Evolutionary conservation across 2,329 filamentous ascomycete genomes (phyloP).

Genomic region (Paraphaeosphaeria sporulosa): DNA sequence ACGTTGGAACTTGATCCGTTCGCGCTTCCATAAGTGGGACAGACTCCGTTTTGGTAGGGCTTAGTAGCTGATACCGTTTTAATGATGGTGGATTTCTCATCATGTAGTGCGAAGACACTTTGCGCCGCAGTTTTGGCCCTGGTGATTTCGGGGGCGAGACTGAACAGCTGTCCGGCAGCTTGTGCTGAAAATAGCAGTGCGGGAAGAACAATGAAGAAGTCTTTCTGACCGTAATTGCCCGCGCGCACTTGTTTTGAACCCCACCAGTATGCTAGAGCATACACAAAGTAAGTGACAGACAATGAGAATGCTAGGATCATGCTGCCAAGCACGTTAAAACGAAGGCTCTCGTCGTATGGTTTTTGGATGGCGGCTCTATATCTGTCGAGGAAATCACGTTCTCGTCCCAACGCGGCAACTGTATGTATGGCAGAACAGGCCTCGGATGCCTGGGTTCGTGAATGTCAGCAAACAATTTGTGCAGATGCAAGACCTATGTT

Average conservation of each 20-base stretch:
- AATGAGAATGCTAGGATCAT: slow-evolving; percentile 54
- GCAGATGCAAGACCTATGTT: not conserved
- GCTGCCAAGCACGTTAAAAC: slow-evolving; percentile 52
- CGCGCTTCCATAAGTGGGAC: not conserved
- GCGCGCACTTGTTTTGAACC: slow-evolving; percentile 54
- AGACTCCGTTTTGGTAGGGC: slow-evolving; percentile 1
- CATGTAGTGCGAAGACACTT: slow-evolving; percentile 53
- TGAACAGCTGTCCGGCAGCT: slow-evolving; percentile 56
- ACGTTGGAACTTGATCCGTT: slow-evolving; percentile 10
- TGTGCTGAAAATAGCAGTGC: slow-evolving; percentile 58
- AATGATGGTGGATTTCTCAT: slow-evolving; percentile 51
- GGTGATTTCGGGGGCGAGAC: slow-evolving; percentile 55
- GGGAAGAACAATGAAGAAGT: slow-evolving; percentile 57
- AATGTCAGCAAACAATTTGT: not conserved
- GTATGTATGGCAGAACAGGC: slow-evolving; percentile 72
- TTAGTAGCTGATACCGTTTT: not conserved
- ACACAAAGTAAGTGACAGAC: slow-evolving; percentile 57
- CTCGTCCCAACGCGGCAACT: slow-evolving; percentile 54
- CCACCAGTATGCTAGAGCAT: slow-evolving; percentile 60
- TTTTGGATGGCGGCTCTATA: slow-evolving; percentile 50
- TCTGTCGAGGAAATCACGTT: slow-evolving; percentile 47
- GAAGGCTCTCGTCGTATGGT: slow-evolving; percentile 51
- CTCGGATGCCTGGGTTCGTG: slow-evolving; percentile 61
- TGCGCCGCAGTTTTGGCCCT: slow-evolving; percentile 55
- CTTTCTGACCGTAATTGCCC: slow-evolving; percentile 49